phyloP scores from a whole-genome alignment of 164 flowering plant genomes.

The Hamamelis virginiana region DNA sequence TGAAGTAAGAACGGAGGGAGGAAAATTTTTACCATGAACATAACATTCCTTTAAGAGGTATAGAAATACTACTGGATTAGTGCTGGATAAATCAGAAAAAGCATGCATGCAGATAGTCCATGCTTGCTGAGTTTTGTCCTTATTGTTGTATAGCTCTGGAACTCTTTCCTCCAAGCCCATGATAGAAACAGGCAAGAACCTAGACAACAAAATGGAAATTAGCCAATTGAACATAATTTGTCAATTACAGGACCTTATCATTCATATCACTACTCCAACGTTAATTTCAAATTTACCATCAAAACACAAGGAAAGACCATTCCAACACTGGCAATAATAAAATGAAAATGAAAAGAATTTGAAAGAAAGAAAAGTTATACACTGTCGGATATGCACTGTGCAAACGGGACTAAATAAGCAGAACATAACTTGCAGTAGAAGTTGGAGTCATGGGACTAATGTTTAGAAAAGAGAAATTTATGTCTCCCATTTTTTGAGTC shows the following conservation, averaged over 20 bases:
- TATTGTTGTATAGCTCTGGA: conserved; percentile 14
- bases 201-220: conserved; percentile 15
- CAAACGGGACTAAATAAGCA: too few species aligned
- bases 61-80: conserved; percentile 71
- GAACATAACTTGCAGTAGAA: too few species aligned
- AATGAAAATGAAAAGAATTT: too few species aligned
- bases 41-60: conserved; percentile 84
- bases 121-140: conserved; percentile 17
- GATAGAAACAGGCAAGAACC: conserved; percentile 11
- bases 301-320: too few species aligned
- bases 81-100: conserved; percentile 57
- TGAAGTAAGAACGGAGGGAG: background rate
- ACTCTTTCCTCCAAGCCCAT: conserved; percentile 45
- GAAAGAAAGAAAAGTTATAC: too few species aligned
- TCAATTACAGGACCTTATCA: background rate
- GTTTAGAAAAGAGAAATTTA: too few species aligned
- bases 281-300: too few species aligned
- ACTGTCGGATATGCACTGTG: too few species aligned
- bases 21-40: conserved; percentile 45
- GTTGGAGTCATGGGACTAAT: too few species aligned
- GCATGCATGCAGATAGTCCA: conserved; percentile 53
- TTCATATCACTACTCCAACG: background rate
- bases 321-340: too few species aligned
- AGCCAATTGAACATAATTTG: background rate
- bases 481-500: too few species aligned